phyloP scores from a whole-genome alignment of 1,284 basidiomycete species.

The Amylostereum areolatum region DNA sequence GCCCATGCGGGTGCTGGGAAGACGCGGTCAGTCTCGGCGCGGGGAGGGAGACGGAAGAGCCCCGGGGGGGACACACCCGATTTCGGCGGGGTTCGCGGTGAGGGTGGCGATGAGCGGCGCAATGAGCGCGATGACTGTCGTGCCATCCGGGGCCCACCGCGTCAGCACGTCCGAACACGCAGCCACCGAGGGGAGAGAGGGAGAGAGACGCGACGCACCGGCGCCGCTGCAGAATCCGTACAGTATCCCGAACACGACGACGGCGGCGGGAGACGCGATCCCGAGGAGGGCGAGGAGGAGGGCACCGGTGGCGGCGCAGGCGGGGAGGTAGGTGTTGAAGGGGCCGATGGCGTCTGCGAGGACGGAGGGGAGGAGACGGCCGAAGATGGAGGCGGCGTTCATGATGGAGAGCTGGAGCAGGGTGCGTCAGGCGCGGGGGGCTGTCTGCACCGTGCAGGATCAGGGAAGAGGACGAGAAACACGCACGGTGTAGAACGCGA shows the following conservation, averaged over 20 bases:
- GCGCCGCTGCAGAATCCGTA: slow-evolving; percentile 6
- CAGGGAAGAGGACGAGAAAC: background rate
- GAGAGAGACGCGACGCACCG: too few relatives aligned
- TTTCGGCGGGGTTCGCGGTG: background rate
- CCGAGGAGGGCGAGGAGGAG: slow-evolving; percentile 17
- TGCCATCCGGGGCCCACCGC: too few relatives aligned
- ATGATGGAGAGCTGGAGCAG: slow-evolving; percentile 14
- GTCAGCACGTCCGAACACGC: too few relatives aligned
- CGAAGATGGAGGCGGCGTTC: slow-evolving; percentile 12
- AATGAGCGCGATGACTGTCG: slow-evolving; percentile 1
- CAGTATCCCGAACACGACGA: slow-evolving; percentile 8
- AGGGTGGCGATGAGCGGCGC: background rate
- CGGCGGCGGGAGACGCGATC: slow-evolving; percentile 5
- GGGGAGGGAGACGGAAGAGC: background rate
- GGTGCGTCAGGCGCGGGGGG: background rate
- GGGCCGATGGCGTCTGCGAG: slow-evolving; percentile 10
- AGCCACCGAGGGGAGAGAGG: too few relatives aligned
- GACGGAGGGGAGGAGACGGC: slow-evolving; percentile 14
- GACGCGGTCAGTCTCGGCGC: background rate
- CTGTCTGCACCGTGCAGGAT: background rate
- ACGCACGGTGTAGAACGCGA: slow-evolving; percentile 5
- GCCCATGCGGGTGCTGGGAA: background rate
- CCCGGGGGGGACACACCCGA: slow-evolving; percentile 1
- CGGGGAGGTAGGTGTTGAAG: slow-evolving; percentile 4
- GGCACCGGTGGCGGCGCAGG: slow-evolving; percentile 5